Evolutionary conservation across 352 stramenopile species (phyloP).

Genomic region (Phytophthora litchii): DNA sequence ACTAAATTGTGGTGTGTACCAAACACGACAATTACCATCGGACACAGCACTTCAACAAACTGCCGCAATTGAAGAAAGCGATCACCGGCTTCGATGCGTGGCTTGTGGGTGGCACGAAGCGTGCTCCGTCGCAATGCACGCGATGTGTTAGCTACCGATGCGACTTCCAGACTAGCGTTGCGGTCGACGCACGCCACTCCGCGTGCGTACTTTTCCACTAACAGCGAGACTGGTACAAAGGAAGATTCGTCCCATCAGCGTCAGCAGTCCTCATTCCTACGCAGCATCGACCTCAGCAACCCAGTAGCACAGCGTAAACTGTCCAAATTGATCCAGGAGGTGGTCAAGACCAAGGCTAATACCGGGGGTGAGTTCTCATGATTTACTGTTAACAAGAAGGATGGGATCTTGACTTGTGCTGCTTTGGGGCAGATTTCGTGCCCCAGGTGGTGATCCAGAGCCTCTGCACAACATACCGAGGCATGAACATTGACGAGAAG

Average conservation of each 20-base stretch:
- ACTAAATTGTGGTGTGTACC: not conserved
- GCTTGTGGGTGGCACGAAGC: slow-evolving; percentile 16
- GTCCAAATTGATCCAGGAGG: slow-evolving; percentile 71
- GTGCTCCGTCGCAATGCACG: slow-evolving; percentile 1
- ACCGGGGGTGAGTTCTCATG: slow-evolving; percentile 48
- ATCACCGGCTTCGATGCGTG: slow-evolving; percentile 10
- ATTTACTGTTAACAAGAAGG: not conserved
- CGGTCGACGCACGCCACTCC: not conserved
- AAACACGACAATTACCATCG: not conserved
- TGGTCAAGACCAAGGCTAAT: slow-evolving; percentile 72
- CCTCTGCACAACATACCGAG: slow-evolving; percentile 66
- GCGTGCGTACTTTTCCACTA: slow-evolving; percentile 1
- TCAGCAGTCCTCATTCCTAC: slow-evolving; percentile 53
- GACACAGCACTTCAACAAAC: slow-evolving; percentile 5
- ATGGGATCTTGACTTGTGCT: not conserved
- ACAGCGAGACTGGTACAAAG: not conserved
- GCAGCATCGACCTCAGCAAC: slow-evolving; percentile 52
- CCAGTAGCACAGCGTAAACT: slow-evolving; percentile 49
- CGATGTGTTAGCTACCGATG: not conserved
- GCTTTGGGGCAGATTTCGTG: slow-evolving; percentile 67
- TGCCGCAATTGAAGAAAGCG: too few relatives aligned
- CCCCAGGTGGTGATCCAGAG: slow-evolving; percentile 72
- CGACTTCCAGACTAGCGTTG: not conserved
- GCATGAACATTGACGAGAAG: slow-evolving; percentile 80
- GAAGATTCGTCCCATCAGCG: slow-evolving; percentile 24